Conservation (phyloP, 371 early-diverging fungal genomes). For the Zopfochytrium polystomum region DNA sequence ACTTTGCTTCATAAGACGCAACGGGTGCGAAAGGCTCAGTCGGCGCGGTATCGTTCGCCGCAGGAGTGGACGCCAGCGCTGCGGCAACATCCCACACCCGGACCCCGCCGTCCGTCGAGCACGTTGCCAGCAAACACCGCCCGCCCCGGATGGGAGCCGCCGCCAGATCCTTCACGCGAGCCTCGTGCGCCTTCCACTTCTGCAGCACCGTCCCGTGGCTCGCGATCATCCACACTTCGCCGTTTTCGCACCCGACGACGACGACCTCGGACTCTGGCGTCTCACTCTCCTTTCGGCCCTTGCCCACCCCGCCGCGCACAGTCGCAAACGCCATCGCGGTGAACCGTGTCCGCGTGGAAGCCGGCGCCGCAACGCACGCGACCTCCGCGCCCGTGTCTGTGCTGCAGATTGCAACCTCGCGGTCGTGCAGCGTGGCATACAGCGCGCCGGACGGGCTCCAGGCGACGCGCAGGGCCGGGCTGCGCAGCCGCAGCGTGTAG, state of each 20-base stretch:
- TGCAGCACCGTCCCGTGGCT: slow-evolving; percentile 16
- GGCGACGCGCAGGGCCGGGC: slow-evolving; percentile 49
- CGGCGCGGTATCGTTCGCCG: slow-evolving; percentile 4
- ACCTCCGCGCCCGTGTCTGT: slow-evolving; percentile 42
- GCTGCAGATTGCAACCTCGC: slow-evolving; percentile 66
- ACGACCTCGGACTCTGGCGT: slow-evolving; percentile 12
- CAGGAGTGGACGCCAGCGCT: slow-evolving; percentile 7
- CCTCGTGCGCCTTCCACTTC: slow-evolving; percentile 32
- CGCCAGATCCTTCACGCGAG: slow-evolving; percentile 42
- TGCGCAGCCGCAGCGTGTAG: slow-evolving; percentile 59
- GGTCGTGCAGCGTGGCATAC: slow-evolving; percentile 74
- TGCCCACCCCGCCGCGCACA: slow-evolving; percentile 8
- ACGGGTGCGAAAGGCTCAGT: slow-evolving; percentile 8
- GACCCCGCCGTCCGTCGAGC: slow-evolving; percentile 45
- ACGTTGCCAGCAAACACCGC: slow-evolving; percentile 26
- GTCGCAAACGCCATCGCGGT: slow-evolving; percentile 28
- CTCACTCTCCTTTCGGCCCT: slow-evolving; percentile 1
- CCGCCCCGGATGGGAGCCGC: slow-evolving; percentile 8
- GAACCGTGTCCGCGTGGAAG: slow-evolving; percentile 27
- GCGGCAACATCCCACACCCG: slow-evolving; percentile 39
- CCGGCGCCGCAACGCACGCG: slow-evolving; percentile 14
- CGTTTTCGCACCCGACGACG: slow-evolving; percentile 41
- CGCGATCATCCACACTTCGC: slow-evolving; percentile 22
- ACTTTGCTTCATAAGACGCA: slow-evolving; percentile 37
- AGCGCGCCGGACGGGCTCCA: slow-evolving; percentile 75